phyloP scores from a whole-genome alignment of 2,329 filamentous ascomycete genomes.

The Drechslerella dactyloides region DNA sequence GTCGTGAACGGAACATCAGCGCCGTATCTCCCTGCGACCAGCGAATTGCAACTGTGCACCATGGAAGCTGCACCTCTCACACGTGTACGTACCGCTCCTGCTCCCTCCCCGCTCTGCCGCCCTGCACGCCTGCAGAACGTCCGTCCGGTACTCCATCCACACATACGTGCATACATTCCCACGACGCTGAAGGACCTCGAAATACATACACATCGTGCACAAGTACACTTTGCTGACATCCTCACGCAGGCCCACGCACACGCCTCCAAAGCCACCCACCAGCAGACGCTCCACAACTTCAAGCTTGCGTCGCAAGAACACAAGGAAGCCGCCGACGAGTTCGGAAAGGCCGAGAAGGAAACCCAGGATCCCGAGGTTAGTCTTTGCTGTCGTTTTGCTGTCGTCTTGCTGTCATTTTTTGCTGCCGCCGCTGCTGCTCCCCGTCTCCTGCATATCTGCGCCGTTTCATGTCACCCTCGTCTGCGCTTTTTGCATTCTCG shows the following conservation, averaged over 20 bases:
- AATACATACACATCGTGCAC: background rate
- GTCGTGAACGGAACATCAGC: conserved; percentile 35
- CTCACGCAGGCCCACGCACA: conserved; percentile 48
- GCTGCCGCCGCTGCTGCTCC: background rate
- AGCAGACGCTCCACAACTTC: conserved; percentile 50
- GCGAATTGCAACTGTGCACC: conserved; percentile 26
- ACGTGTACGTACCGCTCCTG: conserved; percentile 40
- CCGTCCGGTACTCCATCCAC: too few species aligned
- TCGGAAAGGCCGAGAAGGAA: conserved; percentile 48
- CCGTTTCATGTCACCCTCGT: background rate
- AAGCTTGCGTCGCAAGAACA: conserved; percentile 51
- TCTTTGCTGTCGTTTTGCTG: conserved; percentile 39
- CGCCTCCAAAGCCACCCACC: conserved; percentile 50
- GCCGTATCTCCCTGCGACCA: conserved; percentile 7
- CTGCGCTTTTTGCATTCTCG: conserved; percentile 2
- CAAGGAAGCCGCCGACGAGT: conserved; percentile 50
- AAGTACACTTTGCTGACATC: background rate
- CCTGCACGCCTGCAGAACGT: conserved; percentile 14
- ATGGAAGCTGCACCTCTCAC: conserved; percentile 51
- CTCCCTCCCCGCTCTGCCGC: conserved; percentile 6
- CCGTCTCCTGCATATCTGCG: background rate
- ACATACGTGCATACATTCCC: background rate
- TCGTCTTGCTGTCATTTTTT: conserved; percentile 16
- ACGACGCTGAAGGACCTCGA: background rate
- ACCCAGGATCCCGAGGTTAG: conserved; percentile 51